These are phyloP conservation scores for Babjeviella inositovora DNA, from an alignment of 805 yeast genomes.

Conservation along the genomic window DNA sequence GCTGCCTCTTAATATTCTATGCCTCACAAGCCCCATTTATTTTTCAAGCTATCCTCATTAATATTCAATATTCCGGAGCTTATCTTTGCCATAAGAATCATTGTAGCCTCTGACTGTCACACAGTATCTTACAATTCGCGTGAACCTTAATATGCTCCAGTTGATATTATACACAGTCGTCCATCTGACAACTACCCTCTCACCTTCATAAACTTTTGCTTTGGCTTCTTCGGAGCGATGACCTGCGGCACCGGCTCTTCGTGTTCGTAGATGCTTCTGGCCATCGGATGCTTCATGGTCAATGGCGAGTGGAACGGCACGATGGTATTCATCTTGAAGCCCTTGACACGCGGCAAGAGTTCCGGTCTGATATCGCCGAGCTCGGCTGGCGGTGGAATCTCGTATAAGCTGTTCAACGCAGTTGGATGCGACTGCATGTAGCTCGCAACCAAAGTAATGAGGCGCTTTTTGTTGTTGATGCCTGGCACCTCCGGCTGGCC, in stretches of 20 bases:
- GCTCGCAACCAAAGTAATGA: constrained; percentile 42
- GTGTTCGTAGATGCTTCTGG: constrained; percentile 48
- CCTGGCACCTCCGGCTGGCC: constrained; percentile 19
- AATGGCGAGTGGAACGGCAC: constrained; percentile 80
- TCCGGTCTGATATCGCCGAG: constrained; percentile 27
- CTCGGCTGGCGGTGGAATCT: constrained; percentile 53
- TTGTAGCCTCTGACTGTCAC: too few species aligned
- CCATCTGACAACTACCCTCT: constrained; percentile 38
- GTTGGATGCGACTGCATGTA: constrained; percentile 59
- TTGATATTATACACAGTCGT: too few species aligned
- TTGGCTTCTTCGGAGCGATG: constrained; percentile 10
- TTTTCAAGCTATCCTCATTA: too few species aligned
- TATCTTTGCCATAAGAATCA: too few species aligned
- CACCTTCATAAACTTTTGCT: constrained; percentile 45
- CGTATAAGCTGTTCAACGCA: constrained; percentile 41
- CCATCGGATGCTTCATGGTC: constrained; percentile 72
- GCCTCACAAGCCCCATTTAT: too few species aligned
- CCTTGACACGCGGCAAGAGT: constrained; percentile 68
- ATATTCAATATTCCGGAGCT: too few species aligned
- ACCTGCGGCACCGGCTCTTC: constrained; percentile 25
- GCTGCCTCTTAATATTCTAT: too few species aligned
- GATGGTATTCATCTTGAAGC: constrained; percentile 71
- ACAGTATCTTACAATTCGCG: too few species aligned
- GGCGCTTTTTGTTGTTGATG: constrained; percentile 41
- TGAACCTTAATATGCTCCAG: too few species aligned